Conservation (phyloP, 2,329 filamentous ascomycete species). For the Cladobotryum protrusum region DNA sequence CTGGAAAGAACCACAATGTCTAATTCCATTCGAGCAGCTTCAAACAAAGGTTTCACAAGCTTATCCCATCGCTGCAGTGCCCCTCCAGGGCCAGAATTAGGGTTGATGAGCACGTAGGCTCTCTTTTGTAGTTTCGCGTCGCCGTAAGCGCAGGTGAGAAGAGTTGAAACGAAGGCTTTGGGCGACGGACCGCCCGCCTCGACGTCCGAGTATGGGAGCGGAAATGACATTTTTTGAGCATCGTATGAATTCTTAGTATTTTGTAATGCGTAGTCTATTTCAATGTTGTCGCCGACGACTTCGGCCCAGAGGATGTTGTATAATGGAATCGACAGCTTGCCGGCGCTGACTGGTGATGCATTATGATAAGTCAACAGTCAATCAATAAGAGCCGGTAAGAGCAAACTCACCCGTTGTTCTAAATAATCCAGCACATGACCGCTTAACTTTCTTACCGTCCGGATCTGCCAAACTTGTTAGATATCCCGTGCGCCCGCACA, state of each 20-base stretch:
- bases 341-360: conserved; percentile 16
- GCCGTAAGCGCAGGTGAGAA: conserved; percentile 68
- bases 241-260: conserved; percentile 52
- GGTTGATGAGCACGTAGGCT: conserved; percentile 86
- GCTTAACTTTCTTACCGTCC: conserved; percentile 6
- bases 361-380: not conserved
- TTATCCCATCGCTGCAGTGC: conserved; percentile 68
- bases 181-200: conserved; percentile 30
- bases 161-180: conserved; percentile 56
- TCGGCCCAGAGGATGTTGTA: conserved; percentile 84
- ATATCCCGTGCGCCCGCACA: not conserved
- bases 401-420: not conserved
- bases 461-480: conserved; percentile 8
- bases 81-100: conserved; percentile 75
- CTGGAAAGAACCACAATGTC: conserved; percentile 67
- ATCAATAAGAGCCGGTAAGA: not conserved
- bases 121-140: conserved; percentile 62
- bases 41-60: conserved; percentile 74
- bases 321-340: conserved; percentile 53
- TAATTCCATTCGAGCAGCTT: conserved; percentile 70
- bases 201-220: conserved; percentile 33
- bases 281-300: conserved; percentile 51
- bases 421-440: not conserved
- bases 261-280: conserved; percentile 65
- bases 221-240: conserved; percentile 48